Conservation (phyloP, 2,329 filamentous ascomycete genomes). For the Clarireedia hainanense region DNA sequence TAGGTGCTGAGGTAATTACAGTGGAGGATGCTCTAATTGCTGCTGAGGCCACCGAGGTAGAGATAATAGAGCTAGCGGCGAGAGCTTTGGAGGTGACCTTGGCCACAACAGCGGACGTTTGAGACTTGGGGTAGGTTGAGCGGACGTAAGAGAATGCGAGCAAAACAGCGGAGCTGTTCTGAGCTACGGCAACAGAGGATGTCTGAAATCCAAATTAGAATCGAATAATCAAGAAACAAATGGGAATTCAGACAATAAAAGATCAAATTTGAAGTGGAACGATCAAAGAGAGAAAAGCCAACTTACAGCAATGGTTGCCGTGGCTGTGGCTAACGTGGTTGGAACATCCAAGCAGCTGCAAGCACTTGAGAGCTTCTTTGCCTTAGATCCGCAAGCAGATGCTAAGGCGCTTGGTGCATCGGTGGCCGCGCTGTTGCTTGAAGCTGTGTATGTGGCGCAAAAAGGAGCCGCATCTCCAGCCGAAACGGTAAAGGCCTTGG, state of each 20-base stretch:
- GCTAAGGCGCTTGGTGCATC: slow-evolving; percentile 8
- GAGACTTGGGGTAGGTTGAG: too few species aligned
- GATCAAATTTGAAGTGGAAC: too few species aligned
- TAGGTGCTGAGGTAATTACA: neutral
- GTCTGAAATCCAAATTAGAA: neutral
- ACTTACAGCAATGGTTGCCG: neutral
- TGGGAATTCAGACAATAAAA: too few species aligned
- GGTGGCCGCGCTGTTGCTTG: slow-evolving; percentile 3
- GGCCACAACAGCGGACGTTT: too few species aligned
- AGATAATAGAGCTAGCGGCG: neutral
- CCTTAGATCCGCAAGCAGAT: slow-evolving; percentile 10
- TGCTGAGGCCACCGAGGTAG: neutral
- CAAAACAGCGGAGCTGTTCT: too few species aligned
- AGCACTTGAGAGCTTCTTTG: slow-evolving; percentile 16
- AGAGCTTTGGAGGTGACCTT: neutral
- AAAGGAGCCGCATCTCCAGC: neutral
- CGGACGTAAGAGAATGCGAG: too few species aligned
- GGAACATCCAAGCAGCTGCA: slow-evolving; percentile 12
- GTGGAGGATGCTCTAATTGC: neutral
- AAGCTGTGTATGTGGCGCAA: slow-evolving; percentile 13
- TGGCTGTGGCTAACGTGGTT: neutral
- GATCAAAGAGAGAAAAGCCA: neutral
- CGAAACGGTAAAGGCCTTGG: neutral
- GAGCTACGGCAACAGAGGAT: too few species aligned
- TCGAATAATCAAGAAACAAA: too few species aligned